A percentile compares a stretch with the other conserved stretches of the same genome.
These are phyloP conservation scores for Cajanus cajan DNA, from an alignment of 306 rosid species.

Conservation along the genomic window DNA sequence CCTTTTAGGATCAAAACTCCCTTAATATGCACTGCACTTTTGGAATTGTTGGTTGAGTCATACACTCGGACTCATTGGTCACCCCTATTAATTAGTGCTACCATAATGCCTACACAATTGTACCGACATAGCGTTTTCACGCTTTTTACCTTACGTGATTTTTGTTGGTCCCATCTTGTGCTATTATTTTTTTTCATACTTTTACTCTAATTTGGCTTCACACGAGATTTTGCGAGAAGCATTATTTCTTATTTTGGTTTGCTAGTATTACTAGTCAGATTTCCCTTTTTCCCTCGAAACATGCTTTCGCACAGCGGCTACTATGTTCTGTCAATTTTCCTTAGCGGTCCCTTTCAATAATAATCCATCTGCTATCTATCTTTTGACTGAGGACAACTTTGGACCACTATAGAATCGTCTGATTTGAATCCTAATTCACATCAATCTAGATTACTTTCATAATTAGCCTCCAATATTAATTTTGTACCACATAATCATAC, in stretches of 20 bases:
- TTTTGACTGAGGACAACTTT: conserved; percentile 21
- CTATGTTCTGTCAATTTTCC: conserved; percentile 17
- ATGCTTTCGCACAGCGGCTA: neutral
- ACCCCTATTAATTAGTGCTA: neutral
- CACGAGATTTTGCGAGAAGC: neutral
- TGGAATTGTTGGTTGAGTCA: neutral
- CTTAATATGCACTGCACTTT: neutral
- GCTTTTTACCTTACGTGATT: neutral
- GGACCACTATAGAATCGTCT: conserved; percentile 23
- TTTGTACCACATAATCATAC: neutral
- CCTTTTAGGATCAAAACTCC: too few relatives aligned
- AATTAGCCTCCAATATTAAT: neutral
- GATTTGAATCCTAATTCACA: neutral
- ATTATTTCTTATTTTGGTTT: neutral
- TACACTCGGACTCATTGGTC: neutral
- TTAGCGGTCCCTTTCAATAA: neutral
- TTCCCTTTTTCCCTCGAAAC: conserved; percentile 11
- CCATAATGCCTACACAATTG: neutral
- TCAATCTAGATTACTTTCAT: neutral
- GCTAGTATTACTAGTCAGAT: neutral
- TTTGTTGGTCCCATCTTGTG: neutral
- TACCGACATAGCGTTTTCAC: neutral
- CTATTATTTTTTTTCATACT: neutral
- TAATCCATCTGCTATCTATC: neutral
- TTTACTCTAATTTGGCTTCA: neutral